Base-by-base conservation (phyloP, 768 basidiomycete species). In the Mycena filopes region DNA sequence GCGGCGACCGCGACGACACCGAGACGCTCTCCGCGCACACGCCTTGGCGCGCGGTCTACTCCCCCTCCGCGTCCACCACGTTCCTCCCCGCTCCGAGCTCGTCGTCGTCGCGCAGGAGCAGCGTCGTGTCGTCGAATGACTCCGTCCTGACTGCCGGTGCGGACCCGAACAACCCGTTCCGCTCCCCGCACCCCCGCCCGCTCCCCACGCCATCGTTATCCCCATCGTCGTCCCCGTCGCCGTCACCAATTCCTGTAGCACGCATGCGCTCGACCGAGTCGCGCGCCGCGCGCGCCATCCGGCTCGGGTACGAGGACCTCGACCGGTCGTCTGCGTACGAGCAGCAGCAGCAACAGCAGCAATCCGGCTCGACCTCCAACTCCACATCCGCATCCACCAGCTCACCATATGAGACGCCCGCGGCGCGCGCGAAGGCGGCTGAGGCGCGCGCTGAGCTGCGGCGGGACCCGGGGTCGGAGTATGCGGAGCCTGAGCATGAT, bases 401-500 rank as follows among this genome's bases (percentile, higher is more conserved):
- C 28, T 9, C 49, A 25, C 47, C 65, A 20, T 43, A 55, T 20
- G 46, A 50, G 48, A 61, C 59, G 1, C 65, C 65, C n/a, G 65
- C 65, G 5, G 65, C 65, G 2, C 48, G 26, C 25, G 65, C 65
- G 26, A 66, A 66, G 47, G 59, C 56, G 47, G 33, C 55, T 12
- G 65, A 66, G 48, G 61, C 59, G 54, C 59, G 63, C 38, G 68
- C 68, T 4, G 43, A 38, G n/a, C 65, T 69, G 11, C 59, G 68
- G 43, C 48, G 33, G 3, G 60, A 69, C 26, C 68, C 63, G n/a
- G 3, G 36, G 18, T 69, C 68, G 3, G 68, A 69, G 55, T 69
- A 69, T 47, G 64, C 64, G 5, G 63, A 59, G 54, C 57, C 26
- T 38, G 63, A 59, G 54, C 57, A 26, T 38, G 68, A 68, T 13